Base-by-base conservation (phyloP, 2,329 filamentous ascomycete genomes). In the Uncinocarpus reesii region DNA sequence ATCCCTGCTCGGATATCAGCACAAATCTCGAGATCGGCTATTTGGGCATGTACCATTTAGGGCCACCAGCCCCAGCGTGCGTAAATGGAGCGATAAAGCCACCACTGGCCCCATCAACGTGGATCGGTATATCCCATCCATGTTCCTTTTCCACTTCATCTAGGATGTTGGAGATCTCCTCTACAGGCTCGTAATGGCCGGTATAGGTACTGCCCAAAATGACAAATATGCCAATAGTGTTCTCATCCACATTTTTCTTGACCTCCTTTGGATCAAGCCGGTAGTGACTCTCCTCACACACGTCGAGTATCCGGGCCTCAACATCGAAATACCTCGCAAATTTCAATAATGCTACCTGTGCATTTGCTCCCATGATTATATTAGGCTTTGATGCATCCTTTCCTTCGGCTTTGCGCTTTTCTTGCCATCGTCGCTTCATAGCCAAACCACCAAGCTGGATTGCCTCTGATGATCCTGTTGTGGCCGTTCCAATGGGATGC, bases 391-490 rank as follows among this genome's bases (percentile, higher is more conserved):
- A 70, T 1, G 72, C 76, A 54, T 82, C 79, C 53, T 84, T 83
- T 11, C 80, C 80, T 31, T 73, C 73, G 0, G 69, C 71, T 48
- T 65, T 69, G 21, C 81, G 72, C 55, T 73, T 75, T 57, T 83
- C 77, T 60, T 85, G 80, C 83, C 82, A 86, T 16, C 78, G 71
- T n/a, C 80, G 71, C 68, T 85, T 85, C 82, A 86, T 84, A 2
- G 82, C 81, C 16, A 86, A 66, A 1, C 80, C 81, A 26, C 80
- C 83, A 1, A 86, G 72, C 58, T 83, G 80, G 50, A 85, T 83
- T 0, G 80, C 82, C 61, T 86, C 82, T 8, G 77, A 82, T 0
- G 80, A 84, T 0, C 83, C 83, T 0, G 82, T 84, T 0, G 81
- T 85, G 2, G 81, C 81, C 0, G 79, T 77, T 1, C 83, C 83